phyloP scores from a whole-genome alignment of 352 stramenopile species.

The Pythium rhizo-oryzae region DNA sequence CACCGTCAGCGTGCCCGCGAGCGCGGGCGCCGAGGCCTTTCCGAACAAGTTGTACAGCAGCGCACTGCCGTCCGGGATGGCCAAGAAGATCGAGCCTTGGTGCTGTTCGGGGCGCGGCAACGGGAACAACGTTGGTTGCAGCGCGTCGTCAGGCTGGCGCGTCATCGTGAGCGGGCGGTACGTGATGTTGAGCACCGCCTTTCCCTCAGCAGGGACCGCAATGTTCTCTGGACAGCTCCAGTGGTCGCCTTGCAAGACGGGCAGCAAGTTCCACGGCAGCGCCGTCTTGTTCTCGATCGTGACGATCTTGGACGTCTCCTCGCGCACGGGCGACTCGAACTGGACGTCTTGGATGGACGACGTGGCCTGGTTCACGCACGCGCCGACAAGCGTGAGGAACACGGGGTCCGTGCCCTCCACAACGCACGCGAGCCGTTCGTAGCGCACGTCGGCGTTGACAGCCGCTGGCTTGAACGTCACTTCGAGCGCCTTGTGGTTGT shows the following conservation, averaged over 20 bases:
- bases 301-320: slow-evolving; percentile 59
- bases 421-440: slow-evolving; percentile 72
- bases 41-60: slow-evolving; percentile 88
- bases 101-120: slow-evolving; percentile 54
- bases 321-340: slow-evolving; percentile 86
- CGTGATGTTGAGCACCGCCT: slow-evolving; percentile 58
- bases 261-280: slow-evolving; percentile 85
- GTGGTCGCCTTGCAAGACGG: slow-evolving; percentile 86
- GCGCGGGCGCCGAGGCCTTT: slow-evolving; percentile 60
- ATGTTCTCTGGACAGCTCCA: slow-evolving; percentile 88
- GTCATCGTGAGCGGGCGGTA: slow-evolving; percentile 92
- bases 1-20: slow-evolving; percentile 40
- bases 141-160: slow-evolving; percentile 24
- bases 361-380: slow-evolving; percentile 86
- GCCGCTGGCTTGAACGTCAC: slow-evolving; percentile 86
- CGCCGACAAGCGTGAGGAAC: slow-evolving; percentile 75
- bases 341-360: slow-evolving; percentile 88
- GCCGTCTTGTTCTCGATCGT: slow-evolving; percentile 82
- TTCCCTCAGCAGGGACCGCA: slow-evolving; percentile 71
- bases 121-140: slow-evolving; percentile 10
- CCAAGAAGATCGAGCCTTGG: slow-evolving; percentile 88
- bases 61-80: slow-evolving; percentile 88
- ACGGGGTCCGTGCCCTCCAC: slow-evolving; percentile 67
- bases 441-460: slow-evolving; percentile 88
- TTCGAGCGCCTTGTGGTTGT: slow-evolving; percentile 89